phyloP scores from a whole-genome alignment of 176 grass and related monocot species.

The Panicum miliaceum region DNA sequence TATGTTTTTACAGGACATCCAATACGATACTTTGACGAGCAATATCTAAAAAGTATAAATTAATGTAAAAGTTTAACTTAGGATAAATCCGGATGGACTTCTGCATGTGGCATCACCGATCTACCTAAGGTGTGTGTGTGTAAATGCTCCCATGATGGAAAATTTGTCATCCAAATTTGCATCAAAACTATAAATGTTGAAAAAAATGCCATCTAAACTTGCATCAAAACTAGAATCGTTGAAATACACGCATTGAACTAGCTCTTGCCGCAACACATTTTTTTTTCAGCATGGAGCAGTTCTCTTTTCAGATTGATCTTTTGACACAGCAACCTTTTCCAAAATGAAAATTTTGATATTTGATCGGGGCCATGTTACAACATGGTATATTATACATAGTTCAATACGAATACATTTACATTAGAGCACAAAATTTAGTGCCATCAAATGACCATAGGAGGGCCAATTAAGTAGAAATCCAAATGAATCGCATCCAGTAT shows the following conservation, averaged over 20 bases:
- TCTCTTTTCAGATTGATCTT: not conserved
- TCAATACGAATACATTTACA: constrained; percentile 11
- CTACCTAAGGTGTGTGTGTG: no score
- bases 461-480: not conserved
- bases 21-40: no score
- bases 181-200: no score
- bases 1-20: no score
- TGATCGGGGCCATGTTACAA: not conserved
- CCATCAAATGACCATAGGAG: not conserved
- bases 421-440: not conserved
- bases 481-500: not conserved
- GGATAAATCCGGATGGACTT: no score
- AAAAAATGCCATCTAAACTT: not conserved
- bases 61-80: no score
- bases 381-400: not conserved
- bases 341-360: not conserved
- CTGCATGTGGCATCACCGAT: no score
- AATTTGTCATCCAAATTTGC: no score
- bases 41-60: no score
- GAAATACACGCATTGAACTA: not conserved
- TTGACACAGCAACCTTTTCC: not conserved
- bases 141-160: no score
- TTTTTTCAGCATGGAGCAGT: no score
- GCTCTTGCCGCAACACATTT: not conserved
- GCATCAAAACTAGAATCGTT: not conserved